Evolutionary conservation across 371 early-diverging fungal species (phyloP).

Genomic region (Furculomyces boomerangus): DNA sequence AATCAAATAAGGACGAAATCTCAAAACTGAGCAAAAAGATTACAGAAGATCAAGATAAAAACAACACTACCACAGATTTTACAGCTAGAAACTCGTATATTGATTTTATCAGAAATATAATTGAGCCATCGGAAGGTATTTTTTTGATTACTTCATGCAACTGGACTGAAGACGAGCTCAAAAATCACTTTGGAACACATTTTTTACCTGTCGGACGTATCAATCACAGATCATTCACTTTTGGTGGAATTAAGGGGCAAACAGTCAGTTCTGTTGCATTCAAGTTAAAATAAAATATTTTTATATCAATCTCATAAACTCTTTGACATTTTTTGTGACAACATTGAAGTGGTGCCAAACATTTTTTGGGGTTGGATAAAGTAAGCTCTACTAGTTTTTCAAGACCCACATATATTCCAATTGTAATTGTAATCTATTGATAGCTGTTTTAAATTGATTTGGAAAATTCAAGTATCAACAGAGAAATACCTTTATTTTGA

Average conservation of each 20-base stretch:
- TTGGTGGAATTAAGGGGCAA: slow-evolving; percentile 76
- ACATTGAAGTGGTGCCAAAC: no score
- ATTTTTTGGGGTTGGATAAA: no score
- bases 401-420: no score
- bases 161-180: slow-evolving; percentile 76
- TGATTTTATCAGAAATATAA: slow-evolving; percentile 4
- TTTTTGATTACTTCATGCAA: slow-evolving; percentile 83
- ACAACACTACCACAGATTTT: slow-evolving; percentile 5
- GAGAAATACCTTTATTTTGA: no score
- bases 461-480: no score
- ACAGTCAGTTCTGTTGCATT: slow-evolving; percentile 70
- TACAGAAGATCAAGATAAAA: neutral
- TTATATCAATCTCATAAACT: no score
- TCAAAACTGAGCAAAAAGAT: slow-evolving; percentile 3
- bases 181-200: slow-evolving; percentile 36
- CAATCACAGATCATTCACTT: slow-evolving; percentile 62
- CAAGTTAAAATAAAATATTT: slow-evolving; percentile 9
- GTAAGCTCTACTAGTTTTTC: no score
- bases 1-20: slow-evolving; percentile 9
- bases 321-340: no score
- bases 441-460: no score
- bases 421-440: no score
- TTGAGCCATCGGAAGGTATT: slow-evolving; percentile 32
- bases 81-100: slow-evolving; percentile 9
- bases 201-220: slow-evolving; percentile 48